Conservation (phyloP, 176 grass and related monocot genomes). For the Rhynchospora breviuscula region DNA sequence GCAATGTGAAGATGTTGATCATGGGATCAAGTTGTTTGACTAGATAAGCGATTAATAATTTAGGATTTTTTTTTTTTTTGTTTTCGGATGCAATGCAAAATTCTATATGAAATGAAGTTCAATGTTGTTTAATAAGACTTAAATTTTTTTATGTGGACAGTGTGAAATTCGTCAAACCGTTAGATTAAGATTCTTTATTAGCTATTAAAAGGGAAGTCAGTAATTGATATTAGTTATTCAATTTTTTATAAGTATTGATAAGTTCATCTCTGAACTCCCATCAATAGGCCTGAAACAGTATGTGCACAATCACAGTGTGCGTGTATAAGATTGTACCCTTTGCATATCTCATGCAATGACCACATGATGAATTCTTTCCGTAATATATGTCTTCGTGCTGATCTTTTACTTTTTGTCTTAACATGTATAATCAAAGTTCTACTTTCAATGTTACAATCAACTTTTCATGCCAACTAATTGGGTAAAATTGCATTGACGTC, state of each 20-base stretch:
- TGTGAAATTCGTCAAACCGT: neutral
- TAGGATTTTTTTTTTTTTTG: neutral
- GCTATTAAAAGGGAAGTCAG: neutral
- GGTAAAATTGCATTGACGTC: too few species aligned
- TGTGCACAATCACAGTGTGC: too few species aligned
- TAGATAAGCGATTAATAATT: neutral
- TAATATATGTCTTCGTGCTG: too few species aligned
- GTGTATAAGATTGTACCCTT: too few species aligned
- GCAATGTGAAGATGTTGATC: conserved; percentile 20
- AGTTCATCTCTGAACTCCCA: too few species aligned
- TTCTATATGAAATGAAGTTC: neutral
- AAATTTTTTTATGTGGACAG: neutral
- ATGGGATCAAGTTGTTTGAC: conserved; percentile 26
- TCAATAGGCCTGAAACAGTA: too few species aligned
- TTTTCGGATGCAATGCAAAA: neutral
- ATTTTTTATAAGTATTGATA: neutral
- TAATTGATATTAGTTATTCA: neutral
- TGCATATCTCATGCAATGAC: too few species aligned
- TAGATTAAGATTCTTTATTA: neutral
- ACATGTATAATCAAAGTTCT: too few species aligned
- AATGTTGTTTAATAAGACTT: neutral
- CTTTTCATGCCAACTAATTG: too few species aligned
- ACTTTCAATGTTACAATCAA: too few species aligned
- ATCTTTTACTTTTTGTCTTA: too few species aligned
- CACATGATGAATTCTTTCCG: too few species aligned